A percentile compares a stretch with the other conserved stretches of the same genome.
Conservation (phyloP, 768 basidiomycete species). For the Lactarius quietus region DNA sequence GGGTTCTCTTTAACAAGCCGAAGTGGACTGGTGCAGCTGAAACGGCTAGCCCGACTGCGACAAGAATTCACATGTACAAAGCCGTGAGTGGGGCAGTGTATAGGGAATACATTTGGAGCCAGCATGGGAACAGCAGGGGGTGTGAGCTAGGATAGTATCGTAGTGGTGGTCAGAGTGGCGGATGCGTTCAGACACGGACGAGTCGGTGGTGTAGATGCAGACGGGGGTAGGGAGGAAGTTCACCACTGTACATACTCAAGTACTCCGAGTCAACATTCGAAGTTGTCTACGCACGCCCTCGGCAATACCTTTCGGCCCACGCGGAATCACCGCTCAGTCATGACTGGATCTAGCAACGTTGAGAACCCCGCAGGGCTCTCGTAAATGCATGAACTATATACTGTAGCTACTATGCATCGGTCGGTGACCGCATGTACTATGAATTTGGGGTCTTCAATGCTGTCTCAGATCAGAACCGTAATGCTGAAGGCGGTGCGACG, state of each 20-base stretch:
- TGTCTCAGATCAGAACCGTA: slow-evolving; percentile 8
- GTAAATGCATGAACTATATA: neutral
- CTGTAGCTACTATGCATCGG: slow-evolving; percentile 6
- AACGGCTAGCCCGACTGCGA: no score
- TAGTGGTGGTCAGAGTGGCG: neutral
- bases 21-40: no score
- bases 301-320: slow-evolving; percentile 9
- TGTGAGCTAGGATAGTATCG: no score
- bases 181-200: no score
- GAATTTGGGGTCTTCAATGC: slow-evolving; percentile 13
- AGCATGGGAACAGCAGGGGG: no score
- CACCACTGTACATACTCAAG: slow-evolving; percentile 14
- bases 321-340: slow-evolving; percentile 8
- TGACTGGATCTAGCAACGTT: slow-evolving; percentile 7
- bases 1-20: no score
- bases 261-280: neutral
- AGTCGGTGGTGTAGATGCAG: no score
- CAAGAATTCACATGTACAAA: no score
- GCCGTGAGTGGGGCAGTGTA: no score
- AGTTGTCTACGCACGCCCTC: slow-evolving; percentile 21
- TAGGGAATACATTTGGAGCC: no score
- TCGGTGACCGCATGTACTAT: slow-evolving; percentile 16
- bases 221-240: no score
- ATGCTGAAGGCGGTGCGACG: slow-evolving; percentile 9
- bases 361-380: neutral